Percentiles rank a stretch among this genome's conserved stretches.
These are phyloP conservation scores for Coemansia sp. DNA, from an alignment of 192 early-diverging fungal genomes.

Conservation along the genomic window DNA sequence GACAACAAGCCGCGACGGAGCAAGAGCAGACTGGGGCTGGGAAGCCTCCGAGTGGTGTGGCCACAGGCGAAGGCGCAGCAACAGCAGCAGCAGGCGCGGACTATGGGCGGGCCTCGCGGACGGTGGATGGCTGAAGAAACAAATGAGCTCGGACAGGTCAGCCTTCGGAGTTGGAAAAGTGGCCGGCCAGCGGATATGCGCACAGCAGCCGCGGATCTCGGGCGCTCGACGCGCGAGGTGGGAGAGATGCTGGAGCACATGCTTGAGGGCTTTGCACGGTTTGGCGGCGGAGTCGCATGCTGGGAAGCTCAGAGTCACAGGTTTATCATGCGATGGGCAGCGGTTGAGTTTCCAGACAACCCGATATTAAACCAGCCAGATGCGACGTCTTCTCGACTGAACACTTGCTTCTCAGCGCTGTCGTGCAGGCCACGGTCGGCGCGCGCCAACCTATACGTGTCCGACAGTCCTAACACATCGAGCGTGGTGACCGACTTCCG, in stretches of 20 bases:
- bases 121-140: constrained; percentile 40
- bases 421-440: constrained; percentile 26
- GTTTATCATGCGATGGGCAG: constrained; percentile 36
- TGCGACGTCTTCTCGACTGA: constrained; percentile 10
- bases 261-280: constrained; percentile 37
- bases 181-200: constrained; percentile 21
- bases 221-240: constrained; percentile 22
- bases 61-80: constrained; percentile 15
- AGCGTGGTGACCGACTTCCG: constrained; percentile 31
- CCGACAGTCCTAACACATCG: constrained; percentile 18
- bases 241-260: constrained; percentile 49
- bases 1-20: constrained; percentile 7
- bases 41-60: constrained; percentile 28
- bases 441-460: constrained; percentile 17
- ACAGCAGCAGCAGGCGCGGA: not conserved
- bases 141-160: constrained; percentile 25
- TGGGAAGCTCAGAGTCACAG: constrained; percentile 31
- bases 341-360: constrained; percentile 40
- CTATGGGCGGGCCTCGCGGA: constrained; percentile 1
- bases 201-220: constrained; percentile 21
- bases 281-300: constrained; percentile 28
- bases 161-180: constrained; percentile 32
- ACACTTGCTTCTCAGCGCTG: constrained; percentile 33
- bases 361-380: constrained; percentile 24
- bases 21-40: constrained; percentile 25